Evolutionary conservation across 2,329 filamentous ascomycete species (phyloP), one percentile per base, ranked within the genome.

Genomic region (Nigrospora osmanthi): DNA sequence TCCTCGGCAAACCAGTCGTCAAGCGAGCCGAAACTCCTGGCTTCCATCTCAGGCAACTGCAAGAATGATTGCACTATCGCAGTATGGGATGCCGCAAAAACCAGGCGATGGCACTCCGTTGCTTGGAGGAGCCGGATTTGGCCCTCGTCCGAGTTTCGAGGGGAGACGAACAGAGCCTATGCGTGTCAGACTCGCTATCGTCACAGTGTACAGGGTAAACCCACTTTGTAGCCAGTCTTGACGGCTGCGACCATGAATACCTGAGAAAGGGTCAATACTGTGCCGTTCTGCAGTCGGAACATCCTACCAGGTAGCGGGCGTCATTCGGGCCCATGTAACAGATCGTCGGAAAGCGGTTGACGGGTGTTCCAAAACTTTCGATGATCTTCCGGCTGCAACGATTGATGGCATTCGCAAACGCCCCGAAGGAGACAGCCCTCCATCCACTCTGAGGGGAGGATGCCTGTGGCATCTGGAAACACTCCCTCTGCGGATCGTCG

Each of bases 281-380:
- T 23, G 19, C 19, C 19, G 19, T 23, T 23, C 19, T 23, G 19
- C 19, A 23, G 19, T 23, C 19, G 19, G 12, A 28, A 28, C 2
- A n/a, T n/a, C 37, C 11, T 23, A 44, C 38, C 4, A 45, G 38
- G 38, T 62, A 62, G 9, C 59, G 58, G 10, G 49, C 52, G 42
- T 62, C 59, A 19, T 60, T 62, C 13, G 67, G 67, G 0, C 70
- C 71, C 42, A 73, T 64, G 52, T 72, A 75, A 3, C 67, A 66
- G 28, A 74, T 58, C 0, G 67, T 71, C 1, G 64, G 65, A 41
- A 62, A 62, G n/a, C 48, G 45, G 11, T 49, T 49, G 3, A 43
- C 38, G 2, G 50, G 40, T 4, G 60, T 54, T 10, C 65, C 62
- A 13, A 57, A 55, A 4, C 45, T 56, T 6, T 54, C 48, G 12